Percentiles rank a stretch among this genome's conserved stretches.
phyloP scores from a whole-genome alignment of 2,329 filamentous ascomycete species.

The Claviceps sp. region DNA sequence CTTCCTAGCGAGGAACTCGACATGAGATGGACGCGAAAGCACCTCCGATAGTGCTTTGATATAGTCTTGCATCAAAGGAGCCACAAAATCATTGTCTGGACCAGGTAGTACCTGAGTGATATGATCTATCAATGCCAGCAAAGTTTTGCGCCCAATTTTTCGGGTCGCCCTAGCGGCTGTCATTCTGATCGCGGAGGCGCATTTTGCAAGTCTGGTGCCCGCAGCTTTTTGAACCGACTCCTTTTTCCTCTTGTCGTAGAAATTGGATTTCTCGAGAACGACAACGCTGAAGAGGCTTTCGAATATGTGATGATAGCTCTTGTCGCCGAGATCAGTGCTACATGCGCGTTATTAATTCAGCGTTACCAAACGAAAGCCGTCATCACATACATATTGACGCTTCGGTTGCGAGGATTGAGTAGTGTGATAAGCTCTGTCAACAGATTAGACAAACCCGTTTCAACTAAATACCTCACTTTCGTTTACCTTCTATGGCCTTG shows the following conservation, averaged over 20 bases:
- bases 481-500: constrained; percentile 27
- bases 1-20: constrained; percentile 57
- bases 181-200: constrained; percentile 57
- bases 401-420: constrained; percentile 22
- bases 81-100: constrained; percentile 47
- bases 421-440: constrained; percentile 23
- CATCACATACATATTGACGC: constrained; percentile 23
- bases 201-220: constrained; percentile 48
- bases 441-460: not conserved
- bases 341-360: not conserved
- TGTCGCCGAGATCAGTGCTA: constrained; percentile 47
- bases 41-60: constrained; percentile 60
- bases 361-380: not conserved
- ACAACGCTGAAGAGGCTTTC: constrained; percentile 65
- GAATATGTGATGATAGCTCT: constrained; percentile 68
- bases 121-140: constrained; percentile 69
- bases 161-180: constrained; percentile 56
- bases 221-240: constrained; percentile 31
- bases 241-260: constrained; percentile 40
- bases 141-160: constrained; percentile 60
- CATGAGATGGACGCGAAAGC: constrained; percentile 60
- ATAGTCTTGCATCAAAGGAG: constrained; percentile 63
- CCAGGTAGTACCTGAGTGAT: constrained; percentile 61
- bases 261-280: constrained; percentile 52
- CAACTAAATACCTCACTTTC: not conserved